Conservation (phyloP, 805 yeast species). For the Saturnispora dispora region DNA sequence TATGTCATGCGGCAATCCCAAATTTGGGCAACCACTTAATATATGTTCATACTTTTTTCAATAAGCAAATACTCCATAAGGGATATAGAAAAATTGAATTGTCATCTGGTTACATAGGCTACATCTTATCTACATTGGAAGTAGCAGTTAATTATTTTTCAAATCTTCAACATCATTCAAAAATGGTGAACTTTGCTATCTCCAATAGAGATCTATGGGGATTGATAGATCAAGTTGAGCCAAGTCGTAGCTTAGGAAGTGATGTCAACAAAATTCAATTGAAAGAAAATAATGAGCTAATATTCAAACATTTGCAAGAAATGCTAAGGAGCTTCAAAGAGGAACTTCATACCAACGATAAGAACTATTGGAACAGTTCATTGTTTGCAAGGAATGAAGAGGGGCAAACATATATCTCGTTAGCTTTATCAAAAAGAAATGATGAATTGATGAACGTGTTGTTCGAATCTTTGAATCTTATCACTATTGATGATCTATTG, state of each 20-base stretch:
- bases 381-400: constrained; percentile 6
- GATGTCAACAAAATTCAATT: not conserved
- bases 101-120: constrained; percentile 35
- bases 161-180: constrained; percentile 29
- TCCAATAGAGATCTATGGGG: not conserved
- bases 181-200: not conserved
- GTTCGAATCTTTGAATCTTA: constrained; percentile 37
- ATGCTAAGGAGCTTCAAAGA: not conserved
- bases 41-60: constrained; percentile 50
- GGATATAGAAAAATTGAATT: not conserved
- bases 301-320: not conserved
- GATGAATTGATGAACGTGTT: constrained; percentile 37
- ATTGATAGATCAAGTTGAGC: not conserved
- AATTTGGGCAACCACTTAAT: constrained; percentile 54
- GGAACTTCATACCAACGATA: not conserved
- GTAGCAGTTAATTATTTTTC: constrained; percentile 66
- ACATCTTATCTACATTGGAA: constrained; percentile 75
- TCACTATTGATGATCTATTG: constrained; percentile 58
- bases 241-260: not conserved
- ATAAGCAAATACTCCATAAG: not conserved
- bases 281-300: not conserved
- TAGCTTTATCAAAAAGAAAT: constrained; percentile 46
- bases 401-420: constrained; percentile 61
- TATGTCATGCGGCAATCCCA: constrained; percentile 51
- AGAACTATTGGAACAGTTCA: not conserved